Evolutionary conservation across 148 eudicot species (phyloP).

Genomic region (Dysphania ambrosioides): DNA sequence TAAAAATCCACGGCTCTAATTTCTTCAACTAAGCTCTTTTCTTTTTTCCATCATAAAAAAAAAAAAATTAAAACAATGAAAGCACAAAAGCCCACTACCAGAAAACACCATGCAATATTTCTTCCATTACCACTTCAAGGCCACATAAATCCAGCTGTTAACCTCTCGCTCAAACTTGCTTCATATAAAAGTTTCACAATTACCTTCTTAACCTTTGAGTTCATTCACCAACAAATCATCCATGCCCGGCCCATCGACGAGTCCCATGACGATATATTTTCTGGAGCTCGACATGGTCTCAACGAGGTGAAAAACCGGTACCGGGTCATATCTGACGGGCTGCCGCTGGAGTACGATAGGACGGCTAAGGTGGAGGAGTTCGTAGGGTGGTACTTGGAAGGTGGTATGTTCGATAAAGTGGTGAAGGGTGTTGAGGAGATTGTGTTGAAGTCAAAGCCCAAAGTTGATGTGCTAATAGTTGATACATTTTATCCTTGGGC

Average conservation of each 20-base stretch:
- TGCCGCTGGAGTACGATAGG: conserved; percentile 30
- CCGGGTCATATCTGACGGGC: conserved; percentile 26
- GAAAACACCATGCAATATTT: conserved; percentile 43
- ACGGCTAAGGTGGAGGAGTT: conserved; percentile 21
- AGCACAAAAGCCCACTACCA: neutral
- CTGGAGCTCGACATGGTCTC: conserved; percentile 32
- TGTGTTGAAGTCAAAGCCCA: conserved; percentile 17
- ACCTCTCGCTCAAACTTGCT: conserved; percentile 63
- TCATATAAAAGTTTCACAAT: conserved; percentile 51
- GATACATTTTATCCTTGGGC: conserved; percentile 76
- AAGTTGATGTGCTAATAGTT: conserved; percentile 45
- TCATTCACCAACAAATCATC: conserved; percentile 45
- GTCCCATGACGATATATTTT: conserved; percentile 36
- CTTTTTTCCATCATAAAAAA: too few species aligned
- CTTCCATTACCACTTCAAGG: conserved; percentile 56
- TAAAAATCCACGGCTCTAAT: too few species aligned
- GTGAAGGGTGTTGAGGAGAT: conserved; percentile 38
- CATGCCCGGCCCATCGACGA: conserved; percentile 8
- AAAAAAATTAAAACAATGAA: conserved; percentile 6
- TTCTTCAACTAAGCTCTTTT: too few species aligned
- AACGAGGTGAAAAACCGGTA: conserved; percentile 24
- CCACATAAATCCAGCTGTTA: conserved; percentile 54
- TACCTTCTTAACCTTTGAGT: conserved; percentile 64
- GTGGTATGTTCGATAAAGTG: conserved; percentile 44
- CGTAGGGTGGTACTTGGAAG: conserved; percentile 46